Evolutionary conservation across 768 basidiomycete genomes (phyloP).

Genomic region (Lentinula aciculospora): DNA sequence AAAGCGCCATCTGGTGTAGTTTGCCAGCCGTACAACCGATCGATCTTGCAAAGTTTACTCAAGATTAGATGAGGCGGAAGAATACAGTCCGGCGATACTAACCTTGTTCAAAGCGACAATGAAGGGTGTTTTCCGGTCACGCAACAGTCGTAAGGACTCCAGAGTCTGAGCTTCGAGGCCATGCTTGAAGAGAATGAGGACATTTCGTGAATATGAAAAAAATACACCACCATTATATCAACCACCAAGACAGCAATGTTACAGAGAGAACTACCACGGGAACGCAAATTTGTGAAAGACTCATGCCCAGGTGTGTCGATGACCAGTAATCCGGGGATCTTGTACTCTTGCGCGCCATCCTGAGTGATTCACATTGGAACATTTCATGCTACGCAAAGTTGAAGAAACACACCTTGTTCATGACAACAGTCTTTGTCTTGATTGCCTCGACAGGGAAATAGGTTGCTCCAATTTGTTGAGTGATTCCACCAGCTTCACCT

Average conservation of each 20-base stretch:
- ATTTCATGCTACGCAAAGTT: conserved; percentile 4
- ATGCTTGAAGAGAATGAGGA: conserved; percentile 47
- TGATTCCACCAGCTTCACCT: conserved; percentile 99
- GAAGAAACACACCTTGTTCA: conserved; percentile 63
- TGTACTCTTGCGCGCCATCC: conserved; percentile 86
- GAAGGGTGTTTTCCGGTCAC: conserved; percentile 95
- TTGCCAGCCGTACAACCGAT: conserved; percentile 96
- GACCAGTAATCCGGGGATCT: conserved; percentile 91
- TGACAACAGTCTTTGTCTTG: conserved; percentile 85
- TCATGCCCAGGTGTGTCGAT: conserved; percentile 99
- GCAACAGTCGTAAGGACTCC: conserved; percentile 87
- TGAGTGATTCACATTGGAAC: conserved; percentile 18
- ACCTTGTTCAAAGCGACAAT: conserved; percentile 98
- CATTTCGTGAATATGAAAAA: neutral
- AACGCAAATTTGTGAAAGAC: conserved; percentile 94
- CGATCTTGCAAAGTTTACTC: conserved; percentile 56
- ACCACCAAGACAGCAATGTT: conserved; percentile 99
- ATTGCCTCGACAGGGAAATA: conserved; percentile 98
- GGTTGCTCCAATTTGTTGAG: conserved; percentile 98
- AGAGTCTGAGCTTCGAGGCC: conserved; percentile 97
- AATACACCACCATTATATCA: conserved; percentile 78
- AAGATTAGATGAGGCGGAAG: conserved; percentile 3
- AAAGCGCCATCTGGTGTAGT: conserved; percentile 89
- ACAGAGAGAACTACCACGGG: conserved; percentile 93
- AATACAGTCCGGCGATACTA: conserved; percentile 8